These are phyloP conservation scores for Mucuna pruriens DNA, from an alignment of 306 rosid genomes.

Conservation along the genomic window DNA sequence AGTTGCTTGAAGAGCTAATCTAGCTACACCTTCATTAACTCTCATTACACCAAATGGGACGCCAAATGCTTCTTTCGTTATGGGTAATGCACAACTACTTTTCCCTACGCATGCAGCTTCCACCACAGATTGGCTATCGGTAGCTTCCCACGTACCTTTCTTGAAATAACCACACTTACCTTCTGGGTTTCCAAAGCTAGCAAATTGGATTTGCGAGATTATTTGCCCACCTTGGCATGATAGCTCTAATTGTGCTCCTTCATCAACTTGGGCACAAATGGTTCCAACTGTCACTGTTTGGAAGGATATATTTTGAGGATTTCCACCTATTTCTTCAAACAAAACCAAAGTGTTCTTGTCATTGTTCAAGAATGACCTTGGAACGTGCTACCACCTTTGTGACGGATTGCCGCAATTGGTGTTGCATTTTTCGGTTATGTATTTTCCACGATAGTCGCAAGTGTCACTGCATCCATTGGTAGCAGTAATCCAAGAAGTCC, in stretches of 20 bases:
- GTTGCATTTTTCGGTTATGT: neutral
- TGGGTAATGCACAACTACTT: neutral
- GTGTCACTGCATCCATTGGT: slow-evolving; percentile 13
- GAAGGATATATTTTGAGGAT: neutral
- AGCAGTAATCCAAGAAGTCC: neutral
- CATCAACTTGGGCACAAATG: neutral
- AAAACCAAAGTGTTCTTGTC: neutral
- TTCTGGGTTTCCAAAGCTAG: neutral
- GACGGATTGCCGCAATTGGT: slow-evolving; percentile 14
- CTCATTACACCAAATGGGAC: neutral
- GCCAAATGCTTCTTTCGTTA: neutral
- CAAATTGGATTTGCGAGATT: neutral
- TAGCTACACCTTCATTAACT: neutral
- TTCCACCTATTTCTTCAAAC: slow-evolving; percentile 11
- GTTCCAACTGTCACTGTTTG: neutral
- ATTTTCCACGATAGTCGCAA: slow-evolving; percentile 18
- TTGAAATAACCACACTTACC: neutral
- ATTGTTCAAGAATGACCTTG: slow-evolving; percentile 17
- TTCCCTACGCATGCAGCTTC: slow-evolving; percentile 27
- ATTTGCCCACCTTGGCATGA: neutral
- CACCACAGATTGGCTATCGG: neutral
- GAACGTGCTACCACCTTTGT: slow-evolving; percentile 43
- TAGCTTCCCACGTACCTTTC: slow-evolving; percentile 21
- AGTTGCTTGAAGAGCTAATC: slow-evolving; percentile 14
- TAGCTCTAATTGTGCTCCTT: neutral